Conservation (phyloP, 176 grass and related monocot species). For the Themeda triandra region DNA sequence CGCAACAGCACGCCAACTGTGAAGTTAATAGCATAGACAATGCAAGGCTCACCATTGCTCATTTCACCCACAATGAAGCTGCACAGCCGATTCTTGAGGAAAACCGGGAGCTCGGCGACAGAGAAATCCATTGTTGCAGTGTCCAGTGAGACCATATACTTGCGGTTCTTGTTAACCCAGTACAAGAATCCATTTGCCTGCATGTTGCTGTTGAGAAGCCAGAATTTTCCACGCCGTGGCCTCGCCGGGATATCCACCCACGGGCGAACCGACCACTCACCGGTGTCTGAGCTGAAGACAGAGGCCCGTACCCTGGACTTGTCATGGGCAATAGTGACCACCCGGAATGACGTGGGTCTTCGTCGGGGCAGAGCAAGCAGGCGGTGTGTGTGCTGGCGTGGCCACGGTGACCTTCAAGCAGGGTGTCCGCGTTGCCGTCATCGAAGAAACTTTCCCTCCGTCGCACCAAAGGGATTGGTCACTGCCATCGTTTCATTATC, state of each 20-base stretch:
- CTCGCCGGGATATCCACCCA: not conserved
- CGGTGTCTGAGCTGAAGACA: not conserved
- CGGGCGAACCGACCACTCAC: not conserved
- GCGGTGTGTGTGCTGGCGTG: accelerated
- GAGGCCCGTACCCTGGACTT: not conserved
- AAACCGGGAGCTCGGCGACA: not conserved
- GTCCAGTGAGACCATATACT: not conserved
- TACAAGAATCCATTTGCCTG: not conserved
- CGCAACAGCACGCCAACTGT: not conserved
- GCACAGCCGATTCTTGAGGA: not conserved
- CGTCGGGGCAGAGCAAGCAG: not conserved
- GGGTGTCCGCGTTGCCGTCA: not conserved
- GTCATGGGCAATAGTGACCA: not conserved
- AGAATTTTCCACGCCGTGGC: not conserved
- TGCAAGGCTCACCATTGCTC: not conserved
- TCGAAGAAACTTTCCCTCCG: not conserved
- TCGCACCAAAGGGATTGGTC: not conserved
- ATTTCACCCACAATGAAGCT: not conserved
- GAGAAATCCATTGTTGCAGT: not conserved
- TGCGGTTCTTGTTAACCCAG: not conserved
- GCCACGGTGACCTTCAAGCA: not conserved
- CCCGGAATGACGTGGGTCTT: not conserved
- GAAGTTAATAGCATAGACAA: slow-evolving; percentile 8
- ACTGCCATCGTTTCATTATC: not conserved
- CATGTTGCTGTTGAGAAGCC: not conserved